Conservation (phyloP, 2,329 filamentous ascomycete genomes). For the Ophiosphaerella korrae region DNA sequence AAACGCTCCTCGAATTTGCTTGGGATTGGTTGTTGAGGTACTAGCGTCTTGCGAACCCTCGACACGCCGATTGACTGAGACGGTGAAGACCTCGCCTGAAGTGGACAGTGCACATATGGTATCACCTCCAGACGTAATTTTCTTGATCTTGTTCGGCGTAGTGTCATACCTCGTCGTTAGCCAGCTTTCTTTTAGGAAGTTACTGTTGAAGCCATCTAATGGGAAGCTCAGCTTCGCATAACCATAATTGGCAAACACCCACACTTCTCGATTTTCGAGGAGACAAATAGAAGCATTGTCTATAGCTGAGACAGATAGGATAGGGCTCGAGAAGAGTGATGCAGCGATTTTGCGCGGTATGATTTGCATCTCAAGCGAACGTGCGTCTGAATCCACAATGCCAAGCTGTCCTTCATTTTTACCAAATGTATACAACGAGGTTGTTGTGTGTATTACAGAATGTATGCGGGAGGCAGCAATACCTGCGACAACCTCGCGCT, state of each 20-base stretch:
- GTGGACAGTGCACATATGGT: conserved; percentile 88
- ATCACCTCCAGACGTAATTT: conserved; percentile 83
- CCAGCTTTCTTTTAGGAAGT: conserved; percentile 69
- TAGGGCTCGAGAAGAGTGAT: conserved; percentile 74
- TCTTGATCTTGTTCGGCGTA: conserved; percentile 70
- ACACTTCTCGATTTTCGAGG: conserved; percentile 85
- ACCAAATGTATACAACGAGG: conserved; percentile 88
- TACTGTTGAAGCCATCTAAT: conserved; percentile 72
- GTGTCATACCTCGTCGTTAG: conserved; percentile 69
- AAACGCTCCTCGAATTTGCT: conserved; percentile 83
- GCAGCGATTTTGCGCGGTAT: conserved; percentile 86
- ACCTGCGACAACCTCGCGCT: conserved; percentile 80
- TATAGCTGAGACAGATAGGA: conserved; percentile 82
- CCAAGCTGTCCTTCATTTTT: conserved; percentile 94
- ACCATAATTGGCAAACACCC: conserved; percentile 93
- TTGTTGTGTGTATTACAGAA: conserved; percentile 83
- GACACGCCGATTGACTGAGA: conserved; percentile 72
- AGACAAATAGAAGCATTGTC: conserved; percentile 87
- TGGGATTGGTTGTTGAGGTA: conserved; percentile 87
- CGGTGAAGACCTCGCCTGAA: conserved; percentile 85
- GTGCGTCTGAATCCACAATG: conserved; percentile 91
- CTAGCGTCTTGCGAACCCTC: conserved; percentile 63
- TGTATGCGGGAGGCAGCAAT: conserved; percentile 89
- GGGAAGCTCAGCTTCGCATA: conserved; percentile 91
- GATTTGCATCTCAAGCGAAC: conserved; percentile 82